phyloP scores from a whole-genome alignment of 108 stramenopile genomes.

The Fragilariopsis cylindrus region DNA sequence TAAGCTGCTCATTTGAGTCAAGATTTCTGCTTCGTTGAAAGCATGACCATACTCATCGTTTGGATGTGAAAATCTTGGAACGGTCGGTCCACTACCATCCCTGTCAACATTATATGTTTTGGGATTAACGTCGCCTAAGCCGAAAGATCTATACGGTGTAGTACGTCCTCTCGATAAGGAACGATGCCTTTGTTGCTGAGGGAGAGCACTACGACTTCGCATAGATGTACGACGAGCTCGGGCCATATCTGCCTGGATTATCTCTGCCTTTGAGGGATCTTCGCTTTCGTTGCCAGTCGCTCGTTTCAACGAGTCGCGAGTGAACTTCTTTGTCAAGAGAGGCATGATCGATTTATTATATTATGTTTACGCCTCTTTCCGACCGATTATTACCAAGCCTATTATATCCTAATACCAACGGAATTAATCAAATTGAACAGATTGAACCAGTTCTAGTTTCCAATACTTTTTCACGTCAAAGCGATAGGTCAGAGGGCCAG shows the following conservation, averaged over 20 bases:
- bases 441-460: no score
- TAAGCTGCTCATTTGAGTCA: conserved; percentile 16
- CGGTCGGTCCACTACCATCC: neutral
- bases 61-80: neutral
- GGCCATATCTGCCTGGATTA: conserved; percentile 9
- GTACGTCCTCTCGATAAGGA: conserved; percentile 7
- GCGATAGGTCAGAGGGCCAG: no score
- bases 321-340: conserved; percentile 18
- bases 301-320: conserved; percentile 18
- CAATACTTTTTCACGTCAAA: no score
- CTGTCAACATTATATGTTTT: neutral
- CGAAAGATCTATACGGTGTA: neutral
- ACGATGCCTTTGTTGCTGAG: conserved; percentile 8
- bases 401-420: no score
- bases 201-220: conserved; percentile 5
- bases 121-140: neutral
- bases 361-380: no score
- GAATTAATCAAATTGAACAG: no score
- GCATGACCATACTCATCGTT: neutral
- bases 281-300: conserved; percentile 18
- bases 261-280: conserved; percentile 9
- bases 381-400: no score
- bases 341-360: neutral
- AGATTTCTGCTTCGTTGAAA: conserved; percentile 13
- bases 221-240: conserved; percentile 12